These are phyloP conservation scores for Rhynchosporium secalis DNA, from an alignment of 2,329 filamentous ascomycete species.

Conservation along the genomic window DNA sequence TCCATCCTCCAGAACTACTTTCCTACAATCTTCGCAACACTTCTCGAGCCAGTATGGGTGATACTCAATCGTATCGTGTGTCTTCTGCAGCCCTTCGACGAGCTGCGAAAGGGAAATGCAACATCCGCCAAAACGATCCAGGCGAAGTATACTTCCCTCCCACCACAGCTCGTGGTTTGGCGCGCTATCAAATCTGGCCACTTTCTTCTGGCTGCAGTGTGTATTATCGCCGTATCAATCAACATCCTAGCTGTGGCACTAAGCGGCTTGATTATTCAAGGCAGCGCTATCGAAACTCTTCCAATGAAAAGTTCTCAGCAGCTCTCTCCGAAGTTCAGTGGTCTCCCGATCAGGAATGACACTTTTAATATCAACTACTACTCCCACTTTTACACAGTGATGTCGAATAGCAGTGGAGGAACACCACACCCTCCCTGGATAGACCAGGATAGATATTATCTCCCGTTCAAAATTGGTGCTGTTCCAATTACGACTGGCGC, in stretches of 20 bases:
- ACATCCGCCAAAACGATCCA: constrained; percentile 41
- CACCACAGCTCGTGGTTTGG: constrained; percentile 52
- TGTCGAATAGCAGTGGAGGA: constrained; percentile 48
- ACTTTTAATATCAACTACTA: constrained; percentile 28
- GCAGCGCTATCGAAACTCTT: background rate
- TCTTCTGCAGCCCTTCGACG: constrained; percentile 54
- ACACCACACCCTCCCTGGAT: constrained; percentile 54
- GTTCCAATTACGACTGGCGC: background rate
- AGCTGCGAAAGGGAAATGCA: constrained; percentile 47
- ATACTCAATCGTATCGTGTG: constrained; percentile 55
- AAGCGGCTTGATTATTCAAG: constrained; percentile 51
- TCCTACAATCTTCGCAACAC: constrained; percentile 54
- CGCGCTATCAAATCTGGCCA: constrained; percentile 49
- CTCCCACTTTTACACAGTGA: constrained; percentile 45
- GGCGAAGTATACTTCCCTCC: constrained; percentile 53
- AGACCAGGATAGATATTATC: constrained; percentile 47
- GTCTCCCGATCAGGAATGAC: background rate
- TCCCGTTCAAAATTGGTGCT: constrained; percentile 43
- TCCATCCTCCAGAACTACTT: constrained; percentile 51
- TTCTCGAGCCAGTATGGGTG: constrained; percentile 58
- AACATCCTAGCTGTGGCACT: constrained; percentile 57
- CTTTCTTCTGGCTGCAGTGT: constrained; percentile 48
- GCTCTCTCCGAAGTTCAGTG: constrained; percentile 22
- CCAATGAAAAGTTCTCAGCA: constrained; percentile 9
- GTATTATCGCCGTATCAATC: constrained; percentile 48